These are phyloP conservation scores for Pyrrhoderma noxium DNA, from an alignment of 1,284 basidiomycete species.

Conservation along the genomic window DNA sequence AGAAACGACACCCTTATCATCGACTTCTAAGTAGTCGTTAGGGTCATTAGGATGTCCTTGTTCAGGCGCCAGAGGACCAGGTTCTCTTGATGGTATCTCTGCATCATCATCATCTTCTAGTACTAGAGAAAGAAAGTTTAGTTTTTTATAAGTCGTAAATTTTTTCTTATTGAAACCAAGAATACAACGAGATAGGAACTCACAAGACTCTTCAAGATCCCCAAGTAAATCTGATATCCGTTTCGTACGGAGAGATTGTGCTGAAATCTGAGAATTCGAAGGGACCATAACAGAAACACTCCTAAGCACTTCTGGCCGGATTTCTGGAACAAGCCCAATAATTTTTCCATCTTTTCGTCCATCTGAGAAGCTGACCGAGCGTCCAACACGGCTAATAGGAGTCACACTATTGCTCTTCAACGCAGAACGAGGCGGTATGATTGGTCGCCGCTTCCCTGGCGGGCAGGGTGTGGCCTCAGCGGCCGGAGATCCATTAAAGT, in stretches of 20 bases:
- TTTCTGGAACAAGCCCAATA: conserved; percentile 43
- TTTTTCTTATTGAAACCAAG: too few relatives aligned
- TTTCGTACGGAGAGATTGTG: conserved; percentile 63
- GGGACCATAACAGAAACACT: not conserved
- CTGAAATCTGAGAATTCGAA: conserved; percentile 11
- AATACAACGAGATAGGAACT: conserved; percentile 24
- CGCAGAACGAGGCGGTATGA: conserved; percentile 35
- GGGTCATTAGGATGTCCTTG: not conserved
- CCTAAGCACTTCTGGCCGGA: conserved; percentile 28
- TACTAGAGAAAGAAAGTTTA: conserved; percentile 27
- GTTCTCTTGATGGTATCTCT: conserved; percentile 24
- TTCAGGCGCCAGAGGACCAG: conserved; percentile 51
- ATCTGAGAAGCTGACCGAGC: conserved; percentile 93
- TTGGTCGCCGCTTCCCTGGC: conserved; percentile 3
- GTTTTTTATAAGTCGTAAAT: too few relatives aligned
- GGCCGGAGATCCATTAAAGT: not conserved
- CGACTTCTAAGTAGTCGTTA: not conserved
- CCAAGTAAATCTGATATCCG: conserved; percentile 74
- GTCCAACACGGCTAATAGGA: conserved; percentile 46
- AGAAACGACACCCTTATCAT: conserved; percentile 23
- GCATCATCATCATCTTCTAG: conserved; percentile 41
- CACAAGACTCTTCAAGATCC: conserved; percentile 59
- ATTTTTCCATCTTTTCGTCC: conserved; percentile 83
- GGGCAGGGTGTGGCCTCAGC: conserved; percentile 18
- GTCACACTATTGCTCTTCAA: conserved; percentile 47